Evolutionary conservation across 108 stramenopile species (phyloP), one percentile per base, ranked within the genome.

Genomic region (Fragilaria radians): DNA sequence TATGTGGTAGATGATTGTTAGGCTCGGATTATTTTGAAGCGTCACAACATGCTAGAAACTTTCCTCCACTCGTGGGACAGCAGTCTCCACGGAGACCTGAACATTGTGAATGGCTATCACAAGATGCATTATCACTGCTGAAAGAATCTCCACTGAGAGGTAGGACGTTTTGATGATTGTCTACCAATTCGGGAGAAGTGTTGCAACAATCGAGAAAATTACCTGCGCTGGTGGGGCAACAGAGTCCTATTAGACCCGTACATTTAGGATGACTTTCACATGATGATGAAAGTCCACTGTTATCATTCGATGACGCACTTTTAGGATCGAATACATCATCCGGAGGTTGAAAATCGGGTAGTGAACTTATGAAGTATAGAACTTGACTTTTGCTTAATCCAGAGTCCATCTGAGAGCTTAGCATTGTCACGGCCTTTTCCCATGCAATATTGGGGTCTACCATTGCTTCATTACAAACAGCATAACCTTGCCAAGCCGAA

Each of bases 371-470:
- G 73, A 76, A 92, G 36, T 81, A 83, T 21, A 88, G 55, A 4
- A 89, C 81, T 54, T 89, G 85, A 57, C 81, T 89, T 65, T 86
- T 85, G 71, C 91, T 92, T 11, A 85, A 32, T 5, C 78, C 85
- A 26, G 83, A 59, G 61, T 92, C 91, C 45, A 92, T 52, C 60
- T 85, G 66, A n/a, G 36, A 62, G 67, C 83, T 87, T 46, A 76
- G 45, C 19, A 92, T 64, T 27, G 30, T 61, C 59, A 69, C 68
- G 0, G 91, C 91, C 34, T 86, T 81, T 9, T 62, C 49, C 91
- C 91, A 92, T 21, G 87, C 91, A 3, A 48, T 62, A 26, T 71
- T 74, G 4, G 87, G 81, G 50, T 85, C 74, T n/a, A 83, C 46
- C 22, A 92, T 81, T 4, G 91, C 85, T 59, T 83, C 73, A 53